Conservation (phyloP, 208 protist genomes). For the Zelonia costaricensis region DNA sequence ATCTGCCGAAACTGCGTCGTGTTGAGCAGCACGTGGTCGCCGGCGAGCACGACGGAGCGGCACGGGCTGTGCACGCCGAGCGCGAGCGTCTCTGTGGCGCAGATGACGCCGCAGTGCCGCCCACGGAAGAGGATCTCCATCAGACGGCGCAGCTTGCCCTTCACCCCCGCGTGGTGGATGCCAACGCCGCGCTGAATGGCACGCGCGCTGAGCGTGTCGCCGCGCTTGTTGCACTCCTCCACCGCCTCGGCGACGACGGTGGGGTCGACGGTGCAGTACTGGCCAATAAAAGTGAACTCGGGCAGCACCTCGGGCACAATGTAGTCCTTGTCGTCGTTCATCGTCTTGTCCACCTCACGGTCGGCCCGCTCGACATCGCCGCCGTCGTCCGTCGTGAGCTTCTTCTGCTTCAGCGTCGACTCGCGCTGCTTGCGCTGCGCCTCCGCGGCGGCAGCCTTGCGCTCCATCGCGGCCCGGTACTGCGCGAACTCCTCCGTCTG, state of each 20-base stretch:
- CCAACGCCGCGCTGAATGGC: conserved; percentile 89
- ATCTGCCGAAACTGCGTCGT: conserved; percentile 95
- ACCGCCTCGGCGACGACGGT: conserved; percentile 44
- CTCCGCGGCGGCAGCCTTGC: conserved; percentile 63
- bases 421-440: conserved; percentile 64
- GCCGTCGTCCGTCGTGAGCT: conserved; percentile 69
- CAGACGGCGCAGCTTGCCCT: conserved; percentile 81
- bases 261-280: conserved; percentile 51
- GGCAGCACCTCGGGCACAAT: conserved; percentile 82
- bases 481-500: conserved; percentile 86
- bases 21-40: conserved; percentile 92
- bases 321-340: conserved; percentile 60
- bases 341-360: conserved; percentile 42
- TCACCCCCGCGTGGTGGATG: conserved; percentile 92
- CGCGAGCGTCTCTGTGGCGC: conserved; percentile 94
- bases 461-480: conserved; percentile 69
- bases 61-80: conserved; percentile 97
- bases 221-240: conserved; percentile 68
- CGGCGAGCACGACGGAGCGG: conserved; percentile 93
- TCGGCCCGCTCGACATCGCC: conserved; percentile 61
- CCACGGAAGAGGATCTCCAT: conserved; percentile 95
- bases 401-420: conserved; percentile 79
- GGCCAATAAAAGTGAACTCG: conserved; percentile 86
- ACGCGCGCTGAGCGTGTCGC: conserved; percentile 66
- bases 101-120: conserved; percentile 89